Base-by-base conservation (phyloP, 352 stramenopile species). In the Paralagenidium karlingii region DNA sequence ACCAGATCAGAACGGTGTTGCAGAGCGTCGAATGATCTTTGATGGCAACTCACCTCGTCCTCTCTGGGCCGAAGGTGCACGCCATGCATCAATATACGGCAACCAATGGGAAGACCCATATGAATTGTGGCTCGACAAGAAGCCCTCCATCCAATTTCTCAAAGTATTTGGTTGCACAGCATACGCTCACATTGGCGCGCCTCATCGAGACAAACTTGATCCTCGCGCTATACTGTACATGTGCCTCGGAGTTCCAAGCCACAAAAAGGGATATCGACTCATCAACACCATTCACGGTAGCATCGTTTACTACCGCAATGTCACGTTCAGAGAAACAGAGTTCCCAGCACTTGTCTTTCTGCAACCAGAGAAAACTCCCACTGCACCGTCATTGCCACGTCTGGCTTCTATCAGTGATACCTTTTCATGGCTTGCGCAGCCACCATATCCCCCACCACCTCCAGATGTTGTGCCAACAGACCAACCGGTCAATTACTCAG, bases 1-100 rank as follows among this genome's bases (percentile, higher is more conserved):
- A 18, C 45, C 50, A 29, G 44, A 49, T 30, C 44, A 58, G 33
- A 58, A 58, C 37, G 50, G 44, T 21, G 27, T 49, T 32, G 50
- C 50, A 43, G 44, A 53, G 32, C 45, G 50, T 36, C 44, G 40
- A 10, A 53, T 58, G 44, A n/a, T n/a, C n/a, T n/a, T n/a, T n/a
- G n/a, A n/a, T n/a, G n/a, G n/a, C n/a, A n/a, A n/a, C n/a, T n/a
- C n/a, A n/a, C n/a, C n/a, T n/a, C n/a, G n/a, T n/a, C n/a, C n/a
- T n/a, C n/a, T n/a, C n/a, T n/a, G n/a, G n/a, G n/a, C n/a, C n/a
- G n/a, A n/a, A n/a, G n/a, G n/a, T n/a, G n/a, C n/a, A n/a, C n/a
- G n/a, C n/a, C n/a, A n/a, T n/a, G n/a, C n/a, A n/a, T n/a, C n/a
- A n/a, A n/a, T n/a, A n/a, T n/a, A n/a, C n/a, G n/a, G n/a, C n/a